Base-by-base conservation (phyloP, 495 filamentous ascomycete species). In the Podospora fimiseda region DNA sequence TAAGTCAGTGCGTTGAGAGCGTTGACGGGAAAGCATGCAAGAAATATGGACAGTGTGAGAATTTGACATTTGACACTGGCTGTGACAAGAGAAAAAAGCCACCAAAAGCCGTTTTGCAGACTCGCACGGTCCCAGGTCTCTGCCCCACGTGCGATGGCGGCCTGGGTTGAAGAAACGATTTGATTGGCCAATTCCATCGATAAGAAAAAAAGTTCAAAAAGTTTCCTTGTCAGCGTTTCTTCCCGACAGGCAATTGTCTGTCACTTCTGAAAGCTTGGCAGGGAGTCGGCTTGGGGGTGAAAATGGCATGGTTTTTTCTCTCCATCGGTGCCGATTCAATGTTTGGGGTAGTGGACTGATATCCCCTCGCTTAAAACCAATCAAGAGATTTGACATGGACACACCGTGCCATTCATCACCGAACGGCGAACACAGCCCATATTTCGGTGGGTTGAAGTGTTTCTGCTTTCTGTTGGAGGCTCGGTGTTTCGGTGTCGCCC, bases 131-230 rank as follows among this genome's bases (percentile, higher is more conserved):
- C n/a, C n/a, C n/a, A n/a, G n/a, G n/a, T n/a, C n/a, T n/a, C 15
- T 19, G 9, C 13, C 6, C 5, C 39, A 42, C 39, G 16, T 15
- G 16, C 11, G 14, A 9, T 15, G 39, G 20, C 39, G 20, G 20
- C 2, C 2, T 0, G 20, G 39, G 16, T 3, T 19, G 14, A 11
- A 9, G 41, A 20, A 6, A 41, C 6, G 19, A 3, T 24, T 23
- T 44, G 42, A 44, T 44, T 44, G 42, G 42, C 14, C 42, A 44
- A 44, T 44, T 16, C 18, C 42, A 2, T 13, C 13, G 42, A 44
- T 44, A 44, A 44, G 42, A 44, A 13, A 44, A 8, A 9, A 44
- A 3, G 13, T 13, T 19, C 19, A 21, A 6, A 21, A 13, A 11
- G 27, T 33, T 33, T 33, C 11, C 11, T 33, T 33, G 5, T 33